Percentiles rank a stretch among this genome's conserved stretches.
Evolutionary conservation across 768 basidiomycete genomes (phyloP).

Genomic region (Leccinum disarticulatum): DNA sequence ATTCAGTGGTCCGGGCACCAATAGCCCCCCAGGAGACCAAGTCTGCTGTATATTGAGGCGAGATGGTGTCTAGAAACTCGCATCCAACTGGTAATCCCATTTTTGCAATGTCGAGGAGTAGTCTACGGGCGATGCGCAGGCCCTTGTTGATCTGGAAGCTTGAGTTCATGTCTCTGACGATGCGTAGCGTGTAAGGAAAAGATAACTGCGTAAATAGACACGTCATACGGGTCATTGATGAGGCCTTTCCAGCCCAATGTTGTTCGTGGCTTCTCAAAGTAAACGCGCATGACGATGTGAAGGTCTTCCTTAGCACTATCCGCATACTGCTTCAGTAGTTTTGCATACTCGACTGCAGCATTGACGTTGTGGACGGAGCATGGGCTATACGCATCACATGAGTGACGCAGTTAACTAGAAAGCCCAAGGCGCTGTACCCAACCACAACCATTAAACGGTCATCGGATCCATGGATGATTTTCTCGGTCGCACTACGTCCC

Average conservation of each 20-base stretch:
- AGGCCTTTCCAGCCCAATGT: slow-evolving; percentile 99
- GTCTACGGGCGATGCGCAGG: slow-evolving; percentile 79
- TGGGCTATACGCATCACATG: slow-evolving; percentile 49
- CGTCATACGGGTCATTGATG: slow-evolving; percentile 83
- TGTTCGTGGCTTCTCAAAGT: slow-evolving; percentile 96
- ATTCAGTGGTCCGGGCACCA: slow-evolving; percentile 90
- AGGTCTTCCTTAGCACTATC: slow-evolving; percentile 81
- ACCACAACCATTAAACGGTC: slow-evolving; percentile 92
- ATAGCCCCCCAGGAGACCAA: slow-evolving; percentile 95
- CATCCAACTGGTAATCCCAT: slow-evolving; percentile 94
- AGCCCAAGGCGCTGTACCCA: slow-evolving; percentile 49
- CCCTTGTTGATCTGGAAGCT: slow-evolving; percentile 97
- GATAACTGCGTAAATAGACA: not conserved
- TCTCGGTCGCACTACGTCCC: slow-evolving; percentile 76
- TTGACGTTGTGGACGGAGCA: slow-evolving; percentile 93
- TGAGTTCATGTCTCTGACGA: slow-evolving; percentile 69
- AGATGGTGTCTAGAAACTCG: slow-evolving; percentile 85
- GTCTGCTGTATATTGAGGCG: slow-evolving; percentile 91
- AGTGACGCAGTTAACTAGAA: slow-evolving; percentile 2
- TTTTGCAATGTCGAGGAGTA: slow-evolving; percentile 87
- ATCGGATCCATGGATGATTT: slow-evolving; percentile 80
- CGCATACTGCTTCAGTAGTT: slow-evolving; percentile 75
- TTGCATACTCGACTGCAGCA: slow-evolving; percentile 86
- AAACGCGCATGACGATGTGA: slow-evolving; percentile 95
- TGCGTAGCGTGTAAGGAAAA: not conserved